A percentile compares a stretch with the other conserved stretches of the same genome.
These are phyloP conservation scores for Phyllosticta capitalensis DNA, from an alignment of 2,329 filamentous ascomycete genomes.

Conservation along the genomic window DNA sequence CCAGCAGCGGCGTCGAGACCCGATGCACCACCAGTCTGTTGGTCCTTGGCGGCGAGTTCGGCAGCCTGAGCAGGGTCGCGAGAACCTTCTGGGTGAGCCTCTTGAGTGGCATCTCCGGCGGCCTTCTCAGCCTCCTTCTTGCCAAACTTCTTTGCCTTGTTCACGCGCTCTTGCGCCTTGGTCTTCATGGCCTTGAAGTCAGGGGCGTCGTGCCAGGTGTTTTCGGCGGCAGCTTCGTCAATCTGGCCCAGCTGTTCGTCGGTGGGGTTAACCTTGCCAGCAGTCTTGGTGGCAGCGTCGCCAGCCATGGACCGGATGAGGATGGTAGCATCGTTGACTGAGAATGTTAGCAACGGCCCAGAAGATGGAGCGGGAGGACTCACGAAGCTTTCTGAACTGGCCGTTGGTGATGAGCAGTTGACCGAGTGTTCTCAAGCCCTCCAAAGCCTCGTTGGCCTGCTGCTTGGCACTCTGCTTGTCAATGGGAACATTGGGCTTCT, in stretches of 20 bases:
- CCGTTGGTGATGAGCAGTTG: conserved; percentile 89
- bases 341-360: conserved; percentile 13
- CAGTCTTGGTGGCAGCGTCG: conserved; percentile 75
- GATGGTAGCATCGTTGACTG: conserved; percentile 67
- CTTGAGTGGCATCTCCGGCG: conserved; percentile 47
- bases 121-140: conserved; percentile 53
- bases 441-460: conserved; percentile 72
- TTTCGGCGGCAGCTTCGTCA: conserved; percentile 76
- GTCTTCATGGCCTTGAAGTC: conserved; percentile 62
- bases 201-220: conserved; percentile 86
- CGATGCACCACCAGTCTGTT: conserved; percentile 36
- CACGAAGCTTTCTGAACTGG: conserved; percentile 84
- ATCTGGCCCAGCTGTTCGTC: conserved; percentile 69
- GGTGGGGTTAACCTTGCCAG: conserved; percentile 63
- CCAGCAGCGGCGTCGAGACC: conserved; percentile 46
- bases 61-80: conserved; percentile 48
- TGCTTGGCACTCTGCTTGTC: conserved; percentile 69
- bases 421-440: conserved; percentile 80
- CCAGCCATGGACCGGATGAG: conserved; percentile 84
- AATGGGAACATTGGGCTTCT: conserved; percentile 55
- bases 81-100: conserved; percentile 47
- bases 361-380: conserved; percentile 27
- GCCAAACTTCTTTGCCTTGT: conserved; percentile 45
- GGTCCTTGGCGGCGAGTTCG: conserved; percentile 40
- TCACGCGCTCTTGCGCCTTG: conserved; percentile 53